Base-by-base conservation (phyloP, 2,329 filamentous ascomycete genomes). In the Exophiala oligosperma region DNA sequence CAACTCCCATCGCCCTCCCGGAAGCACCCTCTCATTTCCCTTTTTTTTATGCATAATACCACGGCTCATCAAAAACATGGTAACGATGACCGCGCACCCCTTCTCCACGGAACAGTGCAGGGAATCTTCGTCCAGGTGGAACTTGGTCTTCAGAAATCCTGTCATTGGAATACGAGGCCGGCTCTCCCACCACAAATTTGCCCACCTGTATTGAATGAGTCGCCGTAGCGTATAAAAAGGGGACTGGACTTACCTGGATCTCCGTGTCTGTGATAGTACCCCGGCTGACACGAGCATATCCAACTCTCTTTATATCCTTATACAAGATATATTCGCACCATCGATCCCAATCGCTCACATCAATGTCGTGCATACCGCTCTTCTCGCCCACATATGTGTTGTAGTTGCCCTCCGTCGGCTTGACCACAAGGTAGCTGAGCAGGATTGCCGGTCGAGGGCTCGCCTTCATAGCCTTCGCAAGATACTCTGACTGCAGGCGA, bases 271-370 rank as follows among this genome's bases (percentile, higher is more conserved):
- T 99, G 67, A 99, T 97, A 1, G 91, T 95, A 67, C 87, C 87
- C 67, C 94, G 83, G 68, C 89, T 93, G 52, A 99, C 88, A 54
- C 94, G 81, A 3, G 94, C 94, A 72, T 99, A 99, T 1, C 91
- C 93, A 0, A 89, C 88, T 61, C 93, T 84, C 74, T 87, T 88
- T 62, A 99, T 76, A 11, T 87, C 87, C 80, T 97, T 97, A 81
- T 91, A 99, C 26, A 99, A 78, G 65, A 99, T 97, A 74, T 99
- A 99, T 78, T 99, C 93, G 78, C 94, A 99, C 94, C 94, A 99
- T 55, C 94, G 82, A 73, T 99, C 94, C 92, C 92, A 96, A 72
- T 99, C 94, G 2, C 81, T 87, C 0, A 87, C 84, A 70, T 99
- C 94, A 50, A 99, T 94, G 70, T 99, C 94, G 69, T 90, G 87